Percentiles rank a stretch among this genome's conserved stretches.
phyloP scores from a whole-genome alignment of 1,284 basidiomycete genomes.

The Leccinum pallidistipes region DNA sequence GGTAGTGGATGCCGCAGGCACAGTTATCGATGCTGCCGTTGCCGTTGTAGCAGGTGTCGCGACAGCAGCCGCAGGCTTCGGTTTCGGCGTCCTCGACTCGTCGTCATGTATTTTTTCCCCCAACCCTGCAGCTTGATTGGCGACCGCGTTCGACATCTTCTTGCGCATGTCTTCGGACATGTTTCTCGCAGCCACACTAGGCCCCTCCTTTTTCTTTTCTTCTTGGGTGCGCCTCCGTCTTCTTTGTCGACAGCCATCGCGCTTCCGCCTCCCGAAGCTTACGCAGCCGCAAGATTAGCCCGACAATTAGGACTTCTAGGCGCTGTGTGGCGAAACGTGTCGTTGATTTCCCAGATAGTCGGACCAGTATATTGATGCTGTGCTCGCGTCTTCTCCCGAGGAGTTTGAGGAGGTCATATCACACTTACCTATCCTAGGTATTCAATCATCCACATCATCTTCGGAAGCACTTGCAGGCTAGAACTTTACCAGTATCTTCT shows the following conservation, averaged over 20 bases:
- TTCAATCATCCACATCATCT: not conserved
- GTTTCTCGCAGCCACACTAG: slow-evolving; percentile 79
- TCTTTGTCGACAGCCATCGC: slow-evolving; percentile 37
- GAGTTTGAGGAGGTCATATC: too few species aligned
- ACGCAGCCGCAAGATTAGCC: slow-evolving; percentile 60
- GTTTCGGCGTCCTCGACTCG: slow-evolving; percentile 44
- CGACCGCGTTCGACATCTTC: slow-evolving; percentile 86
- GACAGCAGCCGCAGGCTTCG: slow-evolving; percentile 37
- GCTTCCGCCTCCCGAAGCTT: slow-evolving; percentile 41
- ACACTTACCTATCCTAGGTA: slow-evolving; percentile 34
- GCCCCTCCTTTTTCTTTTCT: slow-evolving; percentile 85
- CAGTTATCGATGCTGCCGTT: slow-evolving; percentile 36
- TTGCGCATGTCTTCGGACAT: slow-evolving; percentile 88
- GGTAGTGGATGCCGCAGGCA: slow-evolving; percentile 21
- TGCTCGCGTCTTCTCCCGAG: too few species aligned
- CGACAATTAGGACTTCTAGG: not conserved
- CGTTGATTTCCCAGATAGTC: too few species aligned
- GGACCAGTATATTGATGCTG: too few species aligned
- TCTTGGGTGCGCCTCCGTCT: slow-evolving; percentile 60
- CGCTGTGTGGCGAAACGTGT: too few species aligned
- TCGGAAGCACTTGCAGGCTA: not conserved
- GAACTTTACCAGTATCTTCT: not conserved
- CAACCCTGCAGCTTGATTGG: slow-evolving; percentile 77
- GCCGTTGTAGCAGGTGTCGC: slow-evolving; percentile 34
- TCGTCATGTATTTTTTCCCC: slow-evolving; percentile 77